Evolutionary conservation across 2,329 filamentous ascomycete genomes (phyloP), one percentile per base, ranked within the genome.

Genomic region (Colletotrichum lentis): DNA sequence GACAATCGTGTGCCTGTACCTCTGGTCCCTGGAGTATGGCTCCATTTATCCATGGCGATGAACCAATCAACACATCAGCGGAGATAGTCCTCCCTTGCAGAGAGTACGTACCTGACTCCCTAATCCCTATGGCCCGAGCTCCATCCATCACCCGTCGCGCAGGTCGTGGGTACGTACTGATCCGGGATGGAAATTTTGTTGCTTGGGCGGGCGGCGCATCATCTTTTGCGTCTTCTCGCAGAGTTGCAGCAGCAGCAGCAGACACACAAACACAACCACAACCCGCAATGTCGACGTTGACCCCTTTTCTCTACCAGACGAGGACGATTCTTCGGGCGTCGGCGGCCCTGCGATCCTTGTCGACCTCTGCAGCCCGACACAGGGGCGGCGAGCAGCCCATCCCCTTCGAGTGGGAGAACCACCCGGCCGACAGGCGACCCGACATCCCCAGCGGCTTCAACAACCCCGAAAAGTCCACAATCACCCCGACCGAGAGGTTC

Each of bases 261-360:
- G n/a, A n/a, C n/a, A n/a, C 41, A 24, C 53, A 24, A 20, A 35
- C 5, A 7, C 43, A 27, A 46, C 6, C 46, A 24, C 18, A 49
- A 14, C 20, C 35, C n/a, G 50, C 12, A 24, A 86, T 86, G 81
- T 76, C 81, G 2, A 84, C 86, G 7, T 77, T 88, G 16, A 78
- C 89, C 5, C 88, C 90, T 0, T 93, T 93, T 65, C 82, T 94
- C 7, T 93, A 93, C 74, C 89, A 91, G 71, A 93, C 91, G 5
- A 81, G 85, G 67, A 92, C 91, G 0, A 83, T 90, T 39, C 78
- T 81, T 66, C 77, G 79, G 5, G 71, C 74, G 79, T 62, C 66
- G 11, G 43, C 67, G 50, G 73, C 71, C 41, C 62, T 57, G 37
- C 69, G 58, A 39, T 71, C 71, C 65, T 65, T 68, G 58, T 74